phyloP scores from a whole-genome alignment of 257 asterid species.

The Solanum okadae region DNA sequence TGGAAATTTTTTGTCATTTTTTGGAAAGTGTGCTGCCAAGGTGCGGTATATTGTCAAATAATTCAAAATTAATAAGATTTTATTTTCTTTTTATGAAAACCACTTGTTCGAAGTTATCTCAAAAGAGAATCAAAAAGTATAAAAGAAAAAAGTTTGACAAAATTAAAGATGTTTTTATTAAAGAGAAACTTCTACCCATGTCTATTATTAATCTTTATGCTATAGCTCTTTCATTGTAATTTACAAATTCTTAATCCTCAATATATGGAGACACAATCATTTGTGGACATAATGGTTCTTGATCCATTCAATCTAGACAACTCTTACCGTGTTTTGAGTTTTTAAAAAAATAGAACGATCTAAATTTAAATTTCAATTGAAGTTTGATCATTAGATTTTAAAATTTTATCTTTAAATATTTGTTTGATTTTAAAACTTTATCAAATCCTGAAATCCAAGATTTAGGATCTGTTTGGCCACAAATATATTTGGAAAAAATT shows the following conservation, averaged over 20 bases:
- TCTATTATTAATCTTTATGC: neutral
- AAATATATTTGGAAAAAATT: neutral
- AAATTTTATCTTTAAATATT: too few relatives aligned
- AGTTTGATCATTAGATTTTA: too few relatives aligned
- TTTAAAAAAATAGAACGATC: accelerated
- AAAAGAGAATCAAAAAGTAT: neutral
- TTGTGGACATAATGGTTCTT: neutral
- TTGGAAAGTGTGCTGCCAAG: neutral
- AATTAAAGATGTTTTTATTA: too few relatives aligned
- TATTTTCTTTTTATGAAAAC: neutral
- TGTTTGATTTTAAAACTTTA: too few relatives aligned
- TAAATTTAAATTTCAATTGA: too few relatives aligned
- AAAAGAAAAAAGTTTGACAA: neutral
- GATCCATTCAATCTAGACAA: neutral
- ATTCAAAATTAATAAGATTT: neutral
- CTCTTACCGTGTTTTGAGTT: neutral
- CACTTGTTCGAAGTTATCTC: neutral
- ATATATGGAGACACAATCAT: neutral
- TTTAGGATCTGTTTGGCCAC: neutral
- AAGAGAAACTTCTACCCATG: neutral
- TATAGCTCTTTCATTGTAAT: neutral
- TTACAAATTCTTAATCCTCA: neutral
- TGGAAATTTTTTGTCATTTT: neutral
- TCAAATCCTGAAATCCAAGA: neutral
- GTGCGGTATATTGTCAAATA: neutral